Evolutionary conservation across 805 yeast genomes (phyloP), one percentile per base, ranked within the genome.

Genomic region (Spathaspora hagerdaliae): DNA sequence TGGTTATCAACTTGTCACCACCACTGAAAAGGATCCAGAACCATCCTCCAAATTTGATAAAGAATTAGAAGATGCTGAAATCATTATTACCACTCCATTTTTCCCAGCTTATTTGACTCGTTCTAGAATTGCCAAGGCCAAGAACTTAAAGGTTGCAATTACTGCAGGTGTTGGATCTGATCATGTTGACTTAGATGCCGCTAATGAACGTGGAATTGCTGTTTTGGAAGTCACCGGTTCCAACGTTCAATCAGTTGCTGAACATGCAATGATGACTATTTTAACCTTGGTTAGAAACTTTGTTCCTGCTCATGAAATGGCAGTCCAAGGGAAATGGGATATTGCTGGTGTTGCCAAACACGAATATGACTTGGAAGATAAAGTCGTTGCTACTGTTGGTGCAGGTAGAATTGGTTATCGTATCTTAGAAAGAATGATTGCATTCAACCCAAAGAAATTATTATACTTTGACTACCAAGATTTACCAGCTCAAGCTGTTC

Each of bases 141-240:
- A 82, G 61, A 84, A 83, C 43, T 75, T 86, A 65, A 85, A 84
- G 70, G 59, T 83, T 42, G 71, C 82, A 49, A 74, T 85, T 54
- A 86, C 91, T 40, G 95, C 95, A 8, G 95, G 94, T 55, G 90
- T 86, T 49, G 95, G 95, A 11, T 82, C 89, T 15, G 94, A 86
- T 61, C 94, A 86, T 65, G 74, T 85, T 51, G 92, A 85, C 58
- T 73, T 86, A 56, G 75, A 75, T 53, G 85, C 85, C 54, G 82
- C 87, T 51, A 78, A 81, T 54, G 81, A 78, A 52, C 69, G 71
- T 49, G 76, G 79, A 50, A 78, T 86, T 57, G 74, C 85, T 13
- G 94, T 86, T 14, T 71, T 81, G 42, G 94, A 86, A 67, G 94
- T 86, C 43, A 86, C 95, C 26, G 92, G 94, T 6, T 83, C 90